Conservation (phyloP, 2,329 filamentous ascomycete species). For the Peltaster fructicola region DNA sequence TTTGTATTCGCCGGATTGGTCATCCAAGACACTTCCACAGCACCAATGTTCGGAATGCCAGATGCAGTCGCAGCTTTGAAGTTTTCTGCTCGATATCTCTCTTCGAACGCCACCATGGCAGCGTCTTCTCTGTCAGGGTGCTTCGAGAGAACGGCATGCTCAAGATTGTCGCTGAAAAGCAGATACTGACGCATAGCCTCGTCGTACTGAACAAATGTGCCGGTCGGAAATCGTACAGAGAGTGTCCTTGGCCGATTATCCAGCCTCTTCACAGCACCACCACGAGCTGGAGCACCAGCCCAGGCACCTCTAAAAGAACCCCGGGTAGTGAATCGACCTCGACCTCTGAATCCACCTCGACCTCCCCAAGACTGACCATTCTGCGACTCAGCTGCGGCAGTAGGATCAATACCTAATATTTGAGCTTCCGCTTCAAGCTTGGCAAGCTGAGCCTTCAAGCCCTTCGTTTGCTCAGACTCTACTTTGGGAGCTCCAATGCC, state of each 20-base stretch:
- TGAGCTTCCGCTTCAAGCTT: conserved; percentile 57
- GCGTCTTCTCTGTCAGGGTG: conserved; percentile 22
- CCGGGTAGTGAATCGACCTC: conserved; percentile 21
- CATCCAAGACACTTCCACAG: conserved; percentile 48
- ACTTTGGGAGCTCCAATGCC: conserved; percentile 7
- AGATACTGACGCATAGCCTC: conserved; percentile 56
- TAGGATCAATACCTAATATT: conserved; percentile 49
- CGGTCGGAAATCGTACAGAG: conserved; percentile 33
- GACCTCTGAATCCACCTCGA: conserved; percentile 11
- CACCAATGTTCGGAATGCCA: conserved; percentile 42
- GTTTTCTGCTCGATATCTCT: conserved; percentile 46
- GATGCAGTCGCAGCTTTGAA: conserved; percentile 14
- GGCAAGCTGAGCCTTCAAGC: conserved; percentile 53
- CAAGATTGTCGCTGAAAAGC: conserved; percentile 25
- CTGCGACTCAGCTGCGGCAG: conserved; percentile 25
- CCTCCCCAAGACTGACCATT: conserved; percentile 8
- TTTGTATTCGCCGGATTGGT: no score
- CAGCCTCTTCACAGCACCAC: conserved; percentile 42
- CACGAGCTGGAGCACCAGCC: conserved; percentile 27
- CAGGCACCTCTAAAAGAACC: conserved; percentile 24
- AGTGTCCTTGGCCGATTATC: conserved; percentile 61
- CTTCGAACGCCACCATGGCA: conserved; percentile 25
- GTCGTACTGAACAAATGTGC: conserved; percentile 48
- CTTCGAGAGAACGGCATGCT: conserved; percentile 20
- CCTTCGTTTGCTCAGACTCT: conserved; percentile 37